A percentile compares a stretch with the other conserved stretches of the same genome.
phyloP scores from a whole-genome alignment of 139 green algal genomes.

The Tetradesmus obliquus region DNA sequence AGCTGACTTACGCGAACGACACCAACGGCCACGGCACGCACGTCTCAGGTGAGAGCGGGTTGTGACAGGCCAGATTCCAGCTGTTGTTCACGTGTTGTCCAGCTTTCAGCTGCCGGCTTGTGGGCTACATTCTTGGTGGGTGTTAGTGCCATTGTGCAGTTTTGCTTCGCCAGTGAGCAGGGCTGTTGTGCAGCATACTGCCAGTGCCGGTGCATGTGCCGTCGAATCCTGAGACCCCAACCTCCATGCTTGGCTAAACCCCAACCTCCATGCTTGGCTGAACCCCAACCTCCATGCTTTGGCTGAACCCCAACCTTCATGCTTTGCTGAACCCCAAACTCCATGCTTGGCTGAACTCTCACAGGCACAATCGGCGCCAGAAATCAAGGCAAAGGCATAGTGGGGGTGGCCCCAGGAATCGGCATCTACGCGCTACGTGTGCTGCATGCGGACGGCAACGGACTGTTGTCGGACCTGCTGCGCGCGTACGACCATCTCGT shows the following conservation, averaged over 20 bases:
- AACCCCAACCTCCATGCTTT: background rate
- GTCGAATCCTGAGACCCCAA: no score
- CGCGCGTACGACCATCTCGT: slow-evolving; percentile 13
- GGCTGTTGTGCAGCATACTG: no score
- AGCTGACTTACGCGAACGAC: background rate
- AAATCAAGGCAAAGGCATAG: slow-evolving; percentile 36
- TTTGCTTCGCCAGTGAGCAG: no score
- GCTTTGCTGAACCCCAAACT: background rate
- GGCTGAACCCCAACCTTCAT: background rate
- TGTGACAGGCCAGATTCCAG: background rate
- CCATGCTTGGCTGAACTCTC: background rate
- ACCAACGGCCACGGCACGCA: slow-evolving; percentile 29
- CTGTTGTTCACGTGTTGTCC: background rate
- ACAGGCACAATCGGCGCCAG: slow-evolving; percentile 39
- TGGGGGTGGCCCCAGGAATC: slow-evolving; percentile 29
- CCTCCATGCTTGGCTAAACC: no score
- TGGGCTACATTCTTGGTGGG: no score
- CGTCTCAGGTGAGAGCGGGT: slow-evolving; percentile 10
- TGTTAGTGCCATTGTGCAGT: no score
- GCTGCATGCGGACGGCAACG: slow-evolving; percentile 23
- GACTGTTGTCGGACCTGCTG: slow-evolving; percentile 22
- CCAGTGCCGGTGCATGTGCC: no score
- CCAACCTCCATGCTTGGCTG: no score
- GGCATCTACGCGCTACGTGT: slow-evolving; percentile 38
- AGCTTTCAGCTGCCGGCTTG: no score